These are phyloP conservation scores for Flaveria sonorensis DNA, from an alignment of 129 eudicot species.

Conservation along the genomic window DNA sequence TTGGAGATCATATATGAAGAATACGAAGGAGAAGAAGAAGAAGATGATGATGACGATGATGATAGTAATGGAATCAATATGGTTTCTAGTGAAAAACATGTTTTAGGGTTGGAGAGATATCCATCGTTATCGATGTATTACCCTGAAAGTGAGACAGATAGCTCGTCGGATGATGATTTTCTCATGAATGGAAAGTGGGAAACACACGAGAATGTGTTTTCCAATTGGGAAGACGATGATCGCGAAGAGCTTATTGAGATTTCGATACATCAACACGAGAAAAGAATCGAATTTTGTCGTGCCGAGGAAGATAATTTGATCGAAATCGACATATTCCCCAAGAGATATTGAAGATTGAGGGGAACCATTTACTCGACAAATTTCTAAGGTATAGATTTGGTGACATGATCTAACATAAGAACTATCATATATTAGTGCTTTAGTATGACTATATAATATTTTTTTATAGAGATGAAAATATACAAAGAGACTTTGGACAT, in stretches of 20 bases:
- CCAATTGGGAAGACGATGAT: conserved; percentile 58
- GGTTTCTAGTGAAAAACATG: conserved; percentile 28
- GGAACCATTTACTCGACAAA: not conserved
- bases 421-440: not conserved
- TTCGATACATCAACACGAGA: conserved; percentile 44
- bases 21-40: conserved; percentile 65
- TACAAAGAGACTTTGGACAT: not conserved
- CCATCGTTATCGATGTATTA: conserved; percentile 65
- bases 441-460: not conserved
- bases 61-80: conserved; percentile 18
- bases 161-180: conserved; percentile 60
- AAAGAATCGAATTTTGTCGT: conserved; percentile 33
- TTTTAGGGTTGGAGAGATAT: conserved; percentile 34
- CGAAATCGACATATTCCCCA: conserved; percentile 63
- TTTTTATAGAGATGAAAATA: not conserved
- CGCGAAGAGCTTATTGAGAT: conserved; percentile 82
- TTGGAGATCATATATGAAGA: conserved; percentile 86
- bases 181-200: conserved; percentile 43
- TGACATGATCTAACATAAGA: not conserved
- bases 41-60: conserved; percentile 15
- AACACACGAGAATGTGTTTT: conserved; percentile 38
- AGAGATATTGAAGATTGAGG: conserved; percentile 37
- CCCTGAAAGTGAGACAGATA: conserved; percentile 71
- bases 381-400: conserved; percentile 10
- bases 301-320: conserved; percentile 88